Evolutionary conservation across 2,329 filamentous ascomycete species (phyloP), one percentile per base, ranked within the genome.

Genomic region (Colletotrichum phormii): DNA sequence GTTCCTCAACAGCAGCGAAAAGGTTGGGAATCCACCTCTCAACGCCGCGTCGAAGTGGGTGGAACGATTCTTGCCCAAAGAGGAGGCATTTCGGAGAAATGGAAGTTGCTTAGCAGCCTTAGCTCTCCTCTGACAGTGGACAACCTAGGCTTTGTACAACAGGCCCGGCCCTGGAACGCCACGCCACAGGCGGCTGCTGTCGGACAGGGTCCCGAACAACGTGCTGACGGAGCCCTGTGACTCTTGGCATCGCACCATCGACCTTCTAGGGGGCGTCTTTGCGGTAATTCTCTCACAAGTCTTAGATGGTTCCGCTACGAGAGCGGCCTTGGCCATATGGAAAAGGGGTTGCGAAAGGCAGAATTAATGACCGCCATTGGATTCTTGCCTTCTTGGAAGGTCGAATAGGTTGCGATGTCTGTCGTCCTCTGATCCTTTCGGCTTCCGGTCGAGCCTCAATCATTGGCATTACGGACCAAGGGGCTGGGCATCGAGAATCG

Each of bases 391-490:
- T 18, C 49, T 67, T 62, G 55, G 54, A 42, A 31, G 49, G 0
- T 13, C 62, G 42, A 53, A 26, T 7, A 49, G 53, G 26, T 60
- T 33, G 51, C 35, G 15, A 11, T 33, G 15, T 24, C 26, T 35
- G 64, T 67, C 55, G 46, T 42, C 35, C n/a, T 54, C 24, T 54
- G 42, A 24, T 22, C 22, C n/a, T 29, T 37, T 61, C 66, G 66
- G 70, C 46, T 69, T 29, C 55, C 35, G 35, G 13, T 65, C 70
- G 66, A 72, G 70, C 66, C 70, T 72, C 66, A 70, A 37, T 46
- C 46, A 57, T 65, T 72, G 70, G 70, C 66, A 70, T 70, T 29
- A 18, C 60, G 70, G 60, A 67, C 66, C 70, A 70, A 72, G 60
- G 66, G 60, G 49, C 70, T 72, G 55, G 66, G 55, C 66, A 57